phyloP scores from a whole-genome alignment of 2,329 filamentous ascomycete species.

The Penicillium sp. region DNA sequence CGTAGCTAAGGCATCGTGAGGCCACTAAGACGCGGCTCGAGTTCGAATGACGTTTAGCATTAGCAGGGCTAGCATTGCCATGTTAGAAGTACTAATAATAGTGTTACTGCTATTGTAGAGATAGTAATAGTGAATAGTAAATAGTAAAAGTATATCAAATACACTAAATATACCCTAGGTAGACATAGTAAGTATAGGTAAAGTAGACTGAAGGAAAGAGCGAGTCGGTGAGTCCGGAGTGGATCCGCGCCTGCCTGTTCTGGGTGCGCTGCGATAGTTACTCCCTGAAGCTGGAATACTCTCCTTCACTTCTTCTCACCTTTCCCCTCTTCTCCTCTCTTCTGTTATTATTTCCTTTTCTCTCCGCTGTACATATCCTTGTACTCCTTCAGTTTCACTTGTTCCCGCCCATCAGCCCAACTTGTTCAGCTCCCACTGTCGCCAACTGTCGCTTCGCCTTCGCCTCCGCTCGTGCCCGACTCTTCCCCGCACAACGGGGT shows the following conservation, averaged over 20 bases:
- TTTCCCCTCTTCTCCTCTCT: no score
- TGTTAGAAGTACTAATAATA: no score
- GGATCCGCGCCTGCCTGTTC: background rate
- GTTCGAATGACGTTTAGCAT: no score
- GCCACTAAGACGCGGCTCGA: conserved; percentile 3
- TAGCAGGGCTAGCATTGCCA: background rate
- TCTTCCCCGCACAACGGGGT: conserved; percentile 14
- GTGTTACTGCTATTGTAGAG: no score
- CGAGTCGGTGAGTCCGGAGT: background rate
- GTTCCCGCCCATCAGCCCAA: background rate
- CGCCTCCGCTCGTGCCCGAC: conserved; percentile 5
- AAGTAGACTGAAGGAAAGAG: background rate
- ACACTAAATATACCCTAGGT: no score
- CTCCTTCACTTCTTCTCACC: background rate
- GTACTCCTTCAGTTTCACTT: no score
- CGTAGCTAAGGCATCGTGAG: conserved; percentile 4
- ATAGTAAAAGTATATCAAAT: no score
- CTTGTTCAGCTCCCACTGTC: background rate
- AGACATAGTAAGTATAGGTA: background rate
- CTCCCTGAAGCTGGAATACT: no score
- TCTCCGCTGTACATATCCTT: no score
- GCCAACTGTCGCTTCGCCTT: conserved; percentile 7
- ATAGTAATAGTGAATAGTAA: no score
- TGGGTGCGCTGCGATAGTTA: background rate
- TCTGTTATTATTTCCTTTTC: no score